phyloP scores from a whole-genome alignment of 257 asterid genomes.

The Striga asiatica region DNA sequence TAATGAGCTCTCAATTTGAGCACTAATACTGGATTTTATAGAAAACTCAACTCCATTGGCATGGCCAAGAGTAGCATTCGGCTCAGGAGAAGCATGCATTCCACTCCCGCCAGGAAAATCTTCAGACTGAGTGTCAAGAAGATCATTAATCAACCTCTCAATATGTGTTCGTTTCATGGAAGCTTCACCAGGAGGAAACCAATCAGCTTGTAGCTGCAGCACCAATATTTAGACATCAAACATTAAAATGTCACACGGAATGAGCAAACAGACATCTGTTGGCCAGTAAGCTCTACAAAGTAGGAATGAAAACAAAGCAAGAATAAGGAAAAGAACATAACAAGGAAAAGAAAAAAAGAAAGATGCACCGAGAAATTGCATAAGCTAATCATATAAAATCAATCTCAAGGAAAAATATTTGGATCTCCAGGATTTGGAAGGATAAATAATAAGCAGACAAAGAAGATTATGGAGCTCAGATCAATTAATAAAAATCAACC shows the following conservation, averaged over 20 bases:
- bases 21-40: constrained; percentile 20
- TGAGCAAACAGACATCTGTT: not conserved
- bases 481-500: not conserved
- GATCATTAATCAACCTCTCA: constrained; percentile 53
- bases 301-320: too few species aligned
- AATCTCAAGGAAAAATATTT: not conserved
- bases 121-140: constrained; percentile 36
- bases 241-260: constrained; percentile 2
- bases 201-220: constrained; percentile 53
- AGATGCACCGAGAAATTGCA: not conserved
- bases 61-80: constrained; percentile 15
- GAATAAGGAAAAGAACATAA: not conserved
- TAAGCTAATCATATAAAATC: not conserved
- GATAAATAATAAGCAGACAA: not conserved
- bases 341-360: not conserved
- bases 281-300: too few species aligned
- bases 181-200: constrained; percentile 86
- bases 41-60: constrained; percentile 29
- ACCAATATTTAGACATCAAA: not conserved
- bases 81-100: constrained; percentile 23
- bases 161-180: constrained; percentile 58
- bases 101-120: constrained; percentile 34
- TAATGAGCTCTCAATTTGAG: constrained; percentile 27
- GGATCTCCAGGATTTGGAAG: constrained; percentile 1
- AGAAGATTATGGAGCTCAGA: not conserved